Conservation (phyloP, 495 filamentous ascomycete species). For the Oleoguttula mirabilis region DNA sequence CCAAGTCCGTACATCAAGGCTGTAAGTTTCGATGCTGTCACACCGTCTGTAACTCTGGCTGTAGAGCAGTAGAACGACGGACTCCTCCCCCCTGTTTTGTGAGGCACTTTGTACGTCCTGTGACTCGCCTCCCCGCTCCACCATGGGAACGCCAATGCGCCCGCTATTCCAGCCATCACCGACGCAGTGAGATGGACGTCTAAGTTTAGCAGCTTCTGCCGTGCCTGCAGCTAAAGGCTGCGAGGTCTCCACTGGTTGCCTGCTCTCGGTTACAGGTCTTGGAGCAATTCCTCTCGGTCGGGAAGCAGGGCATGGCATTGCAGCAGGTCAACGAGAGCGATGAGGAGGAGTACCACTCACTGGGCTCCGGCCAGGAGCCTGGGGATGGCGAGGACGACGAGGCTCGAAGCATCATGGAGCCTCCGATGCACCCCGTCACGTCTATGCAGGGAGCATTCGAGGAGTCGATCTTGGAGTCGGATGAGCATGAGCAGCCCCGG, state of each 20-base stretch:
- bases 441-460: constrained; percentile 86
- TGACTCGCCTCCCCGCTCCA: no score
- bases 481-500: constrained; percentile 28
- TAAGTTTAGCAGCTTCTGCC: background rate
- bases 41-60: no score
- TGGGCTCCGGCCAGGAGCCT: constrained; percentile 3
- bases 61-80: no score
- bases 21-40: no score
- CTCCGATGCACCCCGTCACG: constrained; percentile 64
- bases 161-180: background rate
- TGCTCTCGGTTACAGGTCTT: no score
- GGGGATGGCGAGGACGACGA: constrained; percentile 15
- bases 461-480: constrained; percentile 74
- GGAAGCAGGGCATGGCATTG: background rate
- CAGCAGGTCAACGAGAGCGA: constrained; percentile 6
- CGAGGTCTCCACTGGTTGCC: no score
- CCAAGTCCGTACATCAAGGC: no score
- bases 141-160: background rate
- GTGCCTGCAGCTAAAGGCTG: background rate
- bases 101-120: no score
- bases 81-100: no score
- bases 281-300: no score
- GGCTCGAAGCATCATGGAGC: constrained; percentile 22
- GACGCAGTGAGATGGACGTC: background rate
- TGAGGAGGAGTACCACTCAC: constrained; percentile 16